Base-by-base conservation (phyloP, 345 rosid genomes). In the Salix purpurea region DNA sequence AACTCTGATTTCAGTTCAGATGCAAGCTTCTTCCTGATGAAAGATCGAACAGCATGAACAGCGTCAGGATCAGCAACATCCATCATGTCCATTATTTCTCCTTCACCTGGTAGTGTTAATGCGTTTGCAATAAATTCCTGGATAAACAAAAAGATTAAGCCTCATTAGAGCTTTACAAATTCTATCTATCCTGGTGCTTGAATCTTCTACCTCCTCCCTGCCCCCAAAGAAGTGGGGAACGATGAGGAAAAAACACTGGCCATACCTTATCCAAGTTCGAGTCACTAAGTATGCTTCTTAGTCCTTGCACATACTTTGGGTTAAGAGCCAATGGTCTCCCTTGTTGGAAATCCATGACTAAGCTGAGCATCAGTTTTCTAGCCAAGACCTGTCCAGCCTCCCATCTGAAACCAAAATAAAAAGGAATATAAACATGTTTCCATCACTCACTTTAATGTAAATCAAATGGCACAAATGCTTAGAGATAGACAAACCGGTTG, bases 21-120 rank as follows among this genome's bases (percentile, higher is more conserved):
- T 44, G 98, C 99, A 83, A 96, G 90, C 79, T 90, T 94, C 84
- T 96, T 93, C 89, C 88, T 85, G 77, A 93, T 86, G 80, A 96
- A 96, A 67, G 78, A 82, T 75, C 97, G 89, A 81, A 96, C 99
- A 50, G 97, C 91, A 81, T 93, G 97, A 69, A 96, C 99, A 67
- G 97, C 97, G 88, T 92, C 97, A 65, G 98, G 99, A 80, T 93
- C 98, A n/a, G 98, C 99, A 84, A 96, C 91, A 4, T 82, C 85
- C 97, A 93, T 94, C 97, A 96, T 81, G 86, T 96, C 99, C 99
- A 96, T 96, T 72, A 96, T 90, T 88, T 96, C 99, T 66, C 97
- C 97, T 77, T 92, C 97, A 79, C 97, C 92, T 15, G 99, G 99
- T 15, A 93, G 75, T 75, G 98, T 93, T 73, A 92, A 85, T 48